Evolutionary conservation across 2,329 filamentous ascomycete species (phyloP), one percentile per base, ranked within the genome.

Genomic region (Ploettnerulaceae sp.): DNA sequence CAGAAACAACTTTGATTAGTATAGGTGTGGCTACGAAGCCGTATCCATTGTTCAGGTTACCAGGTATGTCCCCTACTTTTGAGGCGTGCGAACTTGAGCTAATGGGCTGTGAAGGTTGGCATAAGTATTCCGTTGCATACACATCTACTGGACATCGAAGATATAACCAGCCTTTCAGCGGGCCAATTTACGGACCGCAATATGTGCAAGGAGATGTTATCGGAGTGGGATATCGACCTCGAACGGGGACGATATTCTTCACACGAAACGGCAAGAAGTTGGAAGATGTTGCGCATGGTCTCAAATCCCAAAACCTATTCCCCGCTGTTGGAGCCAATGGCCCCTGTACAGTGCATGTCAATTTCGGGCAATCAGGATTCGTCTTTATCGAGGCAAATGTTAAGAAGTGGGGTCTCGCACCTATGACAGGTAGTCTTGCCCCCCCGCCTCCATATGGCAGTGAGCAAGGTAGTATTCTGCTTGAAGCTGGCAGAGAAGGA

Each of bases 381-480:
- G 93, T 98, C 38, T 98, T 97, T 63, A 97, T 98, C 59, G 93
- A 98, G 69, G 93, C 91, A 52, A 98, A 98, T 61, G 93, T 98
- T 51, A 98, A 98, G 80, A 98, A 97, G 74, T 98, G 93, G 93
- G 93, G 93, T 2, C 73, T 98, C 45, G 93, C 93, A 37, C 93
- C 93, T 4, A 94, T 94, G 77, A 96, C 89, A 1, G 93, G 93
- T 49, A 95, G 89, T 61, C 75, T 98, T 49, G 93, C 93, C 21
- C 93, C 93, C 12, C 93, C 93, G 33, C 93, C 93, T 40, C 93
- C 93, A 1, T 98, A 98, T 64, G 93, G 93, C 37, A 95, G 89
- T 53, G 93, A 97, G 69, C 89, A 95, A 68, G 93, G 93, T 59
- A 96, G 90, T 63, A 96, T 98, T 57, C 73, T 98, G 21, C 77